Conservation (phyloP, 2,329 filamentous ascomycete genomes). For the Aspergillus unguis region DNA sequence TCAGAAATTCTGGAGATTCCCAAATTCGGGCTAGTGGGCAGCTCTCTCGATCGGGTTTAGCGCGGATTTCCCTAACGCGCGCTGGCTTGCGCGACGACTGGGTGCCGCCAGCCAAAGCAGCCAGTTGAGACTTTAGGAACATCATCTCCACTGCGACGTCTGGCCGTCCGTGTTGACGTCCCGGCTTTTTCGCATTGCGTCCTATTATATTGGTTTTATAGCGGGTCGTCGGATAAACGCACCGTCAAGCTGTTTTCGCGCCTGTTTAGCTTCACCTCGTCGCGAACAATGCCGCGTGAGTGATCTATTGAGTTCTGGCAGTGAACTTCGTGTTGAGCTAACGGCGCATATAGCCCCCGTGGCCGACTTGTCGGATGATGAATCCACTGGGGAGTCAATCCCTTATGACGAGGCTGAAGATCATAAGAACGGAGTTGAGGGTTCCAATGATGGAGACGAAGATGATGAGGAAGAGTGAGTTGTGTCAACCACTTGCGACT, state of each 20-base stretch:
- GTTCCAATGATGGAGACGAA: conserved; percentile 21
- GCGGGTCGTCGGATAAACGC: background rate
- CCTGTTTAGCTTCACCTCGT: conserved; percentile 22
- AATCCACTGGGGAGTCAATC: conserved; percentile 37
- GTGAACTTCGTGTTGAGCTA: conserved; percentile 12
- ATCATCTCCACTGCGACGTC: conserved; percentile 2
- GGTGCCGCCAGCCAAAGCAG: background rate
- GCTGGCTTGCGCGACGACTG: conserved; percentile 24
- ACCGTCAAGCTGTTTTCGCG: conserved; percentile 33
- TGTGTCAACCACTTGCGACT: conserved; percentile 7
- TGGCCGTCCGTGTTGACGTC: background rate
- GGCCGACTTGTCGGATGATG: conserved; percentile 35
- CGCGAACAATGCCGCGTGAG: conserved; percentile 42
- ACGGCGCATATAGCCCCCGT: conserved; percentile 26
- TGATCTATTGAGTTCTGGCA: conserved; percentile 14
- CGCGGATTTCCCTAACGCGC: conserved; percentile 26
- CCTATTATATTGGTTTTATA: background rate
- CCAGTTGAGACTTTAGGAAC: conserved; percentile 8
- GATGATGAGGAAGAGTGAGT: conserved; percentile 35
- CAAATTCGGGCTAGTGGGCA: conserved; percentile 39
- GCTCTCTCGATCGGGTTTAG: conserved; percentile 36
- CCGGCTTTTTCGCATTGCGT: background rate
- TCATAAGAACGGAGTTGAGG: conserved; percentile 13
- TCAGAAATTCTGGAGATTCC: conserved; percentile 36
- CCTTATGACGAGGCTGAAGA: conserved; percentile 33